Percentiles rank a stretch among this genome's conserved stretches.
These are phyloP conservation scores for Rachicladosporium sp. DNA, from an alignment of 2,329 filamentous ascomycete species.

Conservation along the genomic window DNA sequence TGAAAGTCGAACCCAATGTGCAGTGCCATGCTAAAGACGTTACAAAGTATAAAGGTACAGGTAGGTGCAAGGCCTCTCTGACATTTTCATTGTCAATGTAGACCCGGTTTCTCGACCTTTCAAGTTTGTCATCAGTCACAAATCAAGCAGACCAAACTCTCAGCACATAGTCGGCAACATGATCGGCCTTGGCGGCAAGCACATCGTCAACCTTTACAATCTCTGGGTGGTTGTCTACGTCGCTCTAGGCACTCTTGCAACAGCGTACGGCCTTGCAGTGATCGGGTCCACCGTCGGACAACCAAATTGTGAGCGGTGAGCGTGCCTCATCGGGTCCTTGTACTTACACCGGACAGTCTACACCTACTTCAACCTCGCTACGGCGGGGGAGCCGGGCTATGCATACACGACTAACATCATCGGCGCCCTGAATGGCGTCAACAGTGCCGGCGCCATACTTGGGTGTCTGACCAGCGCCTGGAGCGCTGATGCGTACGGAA, in stretches of 20 bases:
- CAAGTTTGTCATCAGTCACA: too few species aligned
- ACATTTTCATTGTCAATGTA: too few species aligned
- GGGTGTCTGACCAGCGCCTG: conserved; percentile 29
- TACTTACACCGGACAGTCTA: conserved; percentile 20
- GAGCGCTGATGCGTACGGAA: conserved; percentile 26
- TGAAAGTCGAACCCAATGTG: too few species aligned
- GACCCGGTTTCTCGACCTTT: too few species aligned
- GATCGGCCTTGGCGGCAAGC: conserved; percentile 7
- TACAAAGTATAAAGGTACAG: too few species aligned
- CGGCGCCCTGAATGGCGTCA: conserved; percentile 35
- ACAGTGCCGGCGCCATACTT: conserved; percentile 30
- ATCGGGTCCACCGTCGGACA: conserved; percentile 36
- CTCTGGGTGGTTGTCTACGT: conserved; percentile 23
- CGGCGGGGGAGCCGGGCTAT: conserved; percentile 29
- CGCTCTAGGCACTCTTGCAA: conserved; percentile 20
- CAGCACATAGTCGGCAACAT: conserved; percentile 2
- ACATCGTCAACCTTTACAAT: conserved; percentile 23
- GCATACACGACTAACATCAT: conserved; percentile 30
- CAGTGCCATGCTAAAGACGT: too few species aligned
- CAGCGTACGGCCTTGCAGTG: conserved; percentile 25
- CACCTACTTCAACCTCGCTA: conserved; percentile 28
- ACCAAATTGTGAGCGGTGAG: conserved; percentile 23
- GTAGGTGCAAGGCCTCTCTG: too few species aligned
- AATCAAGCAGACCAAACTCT: too few species aligned
- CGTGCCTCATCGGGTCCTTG: too few species aligned